Percentiles rank a stretch among this genome's conserved stretches.
Conservation (phyloP, 2,329 filamentous ascomycete genomes). For the Chaetomium sp. region DNA sequence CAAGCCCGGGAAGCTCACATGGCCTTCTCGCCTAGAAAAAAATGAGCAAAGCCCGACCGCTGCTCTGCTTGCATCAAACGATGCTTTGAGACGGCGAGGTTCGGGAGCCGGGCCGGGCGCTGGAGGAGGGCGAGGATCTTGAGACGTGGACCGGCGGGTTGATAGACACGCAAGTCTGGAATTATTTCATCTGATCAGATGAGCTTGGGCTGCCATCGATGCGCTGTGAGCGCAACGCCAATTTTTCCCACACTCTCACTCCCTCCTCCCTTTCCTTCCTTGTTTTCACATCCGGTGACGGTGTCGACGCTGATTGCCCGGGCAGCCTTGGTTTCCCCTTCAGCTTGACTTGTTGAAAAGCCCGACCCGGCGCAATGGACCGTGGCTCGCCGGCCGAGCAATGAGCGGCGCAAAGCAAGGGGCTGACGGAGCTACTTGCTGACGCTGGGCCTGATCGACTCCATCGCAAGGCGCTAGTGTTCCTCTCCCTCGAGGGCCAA, state of each 20-base stretch:
- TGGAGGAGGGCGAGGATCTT: conserved; percentile 1
- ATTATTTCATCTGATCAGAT: conserved; percentile 9
- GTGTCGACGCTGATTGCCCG: no score
- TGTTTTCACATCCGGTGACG: no score
- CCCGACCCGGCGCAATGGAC: conserved; percentile 1
- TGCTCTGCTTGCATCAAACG: conserved; percentile 9
- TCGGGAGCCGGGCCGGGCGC: conserved; percentile 6
- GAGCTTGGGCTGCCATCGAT: conserved; percentile 3
- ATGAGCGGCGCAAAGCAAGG: neutral
- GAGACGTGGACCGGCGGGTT: conserved; percentile 12
- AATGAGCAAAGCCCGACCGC: neutral
- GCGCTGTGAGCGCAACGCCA: no score
- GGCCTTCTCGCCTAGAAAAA: conserved; percentile 3
- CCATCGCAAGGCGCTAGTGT: conserved; percentile 3
- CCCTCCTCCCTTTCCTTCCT: no score
- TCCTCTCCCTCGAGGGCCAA: neutral
- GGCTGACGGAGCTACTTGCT: conserved; percentile 7
- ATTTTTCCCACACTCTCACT: no score
- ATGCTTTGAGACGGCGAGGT: conserved; percentile 2
- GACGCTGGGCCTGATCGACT: conserved; percentile 1
- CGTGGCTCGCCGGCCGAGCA: conserved; percentile 8
- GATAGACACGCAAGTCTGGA: conserved; percentile 2
- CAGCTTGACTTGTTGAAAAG: neutral
- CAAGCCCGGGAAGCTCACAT: no score
- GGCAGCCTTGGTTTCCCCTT: no score